phyloP scores from a whole-genome alignment of 176 grass and related monocot genomes.

The Alloteropsis semialata region DNA sequence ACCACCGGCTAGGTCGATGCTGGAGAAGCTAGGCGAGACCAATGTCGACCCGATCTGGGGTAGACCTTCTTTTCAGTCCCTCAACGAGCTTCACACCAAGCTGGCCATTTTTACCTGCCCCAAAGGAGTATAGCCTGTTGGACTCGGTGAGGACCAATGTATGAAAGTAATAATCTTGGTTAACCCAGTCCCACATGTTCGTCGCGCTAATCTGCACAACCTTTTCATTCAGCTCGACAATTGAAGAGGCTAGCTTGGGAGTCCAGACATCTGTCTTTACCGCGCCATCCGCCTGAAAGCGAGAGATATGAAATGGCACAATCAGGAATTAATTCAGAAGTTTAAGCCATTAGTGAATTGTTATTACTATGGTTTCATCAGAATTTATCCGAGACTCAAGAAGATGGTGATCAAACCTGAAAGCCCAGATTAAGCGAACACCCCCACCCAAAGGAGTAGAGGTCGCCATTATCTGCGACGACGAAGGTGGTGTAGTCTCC shows the following conservation, averaged over 20 bases:
- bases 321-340: background rate
- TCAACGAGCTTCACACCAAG: conserved; percentile 52
- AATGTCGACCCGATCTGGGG: conserved; percentile 21
- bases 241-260: conserved; percentile 38
- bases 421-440: conserved; percentile 25
- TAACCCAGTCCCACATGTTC: conserved; percentile 34
- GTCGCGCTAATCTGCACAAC: conserved; percentile 53
- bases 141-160: conserved; percentile 53
- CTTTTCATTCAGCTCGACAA: conserved; percentile 29
- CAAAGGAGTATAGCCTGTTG: conserved; percentile 51
- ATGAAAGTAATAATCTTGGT: background rate
- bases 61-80: conserved; percentile 2
- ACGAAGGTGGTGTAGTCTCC: conserved; percentile 50
- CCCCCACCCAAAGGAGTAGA: conserved; percentile 47
- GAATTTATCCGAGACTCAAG: background rate
- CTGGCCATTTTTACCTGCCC: conserved; percentile 39
- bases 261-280: background rate
- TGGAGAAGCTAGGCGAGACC: conserved; percentile 41
- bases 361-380: background rate
- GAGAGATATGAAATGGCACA: too few species aligned
- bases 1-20: background rate
- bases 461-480: conserved; percentile 42
- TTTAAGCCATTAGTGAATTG: background rate
- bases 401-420: conserved; percentile 37
- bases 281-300: conserved; percentile 11